Conservation (phyloP, 371 early-diverging fungal species). For the Apophysomyces ossiformis region DNA sequence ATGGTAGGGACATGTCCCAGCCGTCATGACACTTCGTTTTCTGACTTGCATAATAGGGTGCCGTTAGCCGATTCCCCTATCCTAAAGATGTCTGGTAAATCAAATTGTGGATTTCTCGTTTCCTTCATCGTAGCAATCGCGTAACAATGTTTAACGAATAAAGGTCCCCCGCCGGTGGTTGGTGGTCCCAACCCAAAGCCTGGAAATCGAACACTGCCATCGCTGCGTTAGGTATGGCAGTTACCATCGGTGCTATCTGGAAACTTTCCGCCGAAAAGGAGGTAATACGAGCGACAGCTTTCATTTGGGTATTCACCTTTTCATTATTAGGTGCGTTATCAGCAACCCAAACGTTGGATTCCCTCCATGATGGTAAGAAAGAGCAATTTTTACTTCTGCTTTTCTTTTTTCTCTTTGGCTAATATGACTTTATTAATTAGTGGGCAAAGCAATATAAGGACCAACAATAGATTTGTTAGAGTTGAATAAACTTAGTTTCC, state of each 20-base stretch:
- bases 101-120: background rate
- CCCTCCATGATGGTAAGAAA: slow-evolving; percentile 75
- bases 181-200: slow-evolving; percentile 87
- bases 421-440: slow-evolving; percentile 24
- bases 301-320: background rate
- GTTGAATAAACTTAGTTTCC: background rate
- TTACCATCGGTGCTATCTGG: slow-evolving; percentile 71
- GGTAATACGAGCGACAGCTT: slow-evolving; percentile 39
- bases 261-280: slow-evolving; percentile 83
- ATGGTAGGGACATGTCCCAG: background rate
- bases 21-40: background rate
- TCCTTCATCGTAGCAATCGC: background rate
- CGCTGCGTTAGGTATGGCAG: slow-evolving; percentile 68
- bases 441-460: slow-evolving; percentile 83
- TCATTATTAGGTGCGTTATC: slow-evolving; percentile 53
- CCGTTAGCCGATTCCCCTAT: slow-evolving; percentile 64
- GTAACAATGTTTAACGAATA: background rate
- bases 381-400: background rate
- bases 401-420: background rate
- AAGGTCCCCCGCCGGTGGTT: slow-evolving; percentile 85
- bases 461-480: slow-evolving; percentile 22
- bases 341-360: slow-evolving; percentile 79
- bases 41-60: slow-evolving; percentile 46
- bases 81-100: slow-evolving; percentile 71
- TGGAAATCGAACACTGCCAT: slow-evolving; percentile 83